Evolutionary conservation across 768 basidiomycete genomes (phyloP).

Genomic region (Zangia roseola): DNA sequence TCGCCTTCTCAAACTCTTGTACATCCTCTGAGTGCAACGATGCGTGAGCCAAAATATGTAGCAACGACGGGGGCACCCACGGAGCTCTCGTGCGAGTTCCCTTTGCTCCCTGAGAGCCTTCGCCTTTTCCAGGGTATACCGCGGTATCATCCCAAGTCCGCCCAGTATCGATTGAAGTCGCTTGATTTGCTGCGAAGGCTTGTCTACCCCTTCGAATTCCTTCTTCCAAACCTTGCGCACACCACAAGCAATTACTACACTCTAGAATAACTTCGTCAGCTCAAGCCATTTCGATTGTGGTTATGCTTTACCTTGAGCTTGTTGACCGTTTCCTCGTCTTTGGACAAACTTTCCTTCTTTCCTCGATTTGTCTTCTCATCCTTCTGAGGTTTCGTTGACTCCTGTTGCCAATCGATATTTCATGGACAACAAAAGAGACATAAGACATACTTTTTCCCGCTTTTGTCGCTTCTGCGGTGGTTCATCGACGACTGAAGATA

Average conservation of each 20-base stretch:
- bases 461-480: slow-evolving; percentile 47
- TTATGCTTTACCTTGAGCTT: slow-evolving; percentile 57
- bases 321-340: slow-evolving; percentile 75
- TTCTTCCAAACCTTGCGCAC: slow-evolving; percentile 76
- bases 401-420: slow-evolving; percentile 10
- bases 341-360: slow-evolving; percentile 36
- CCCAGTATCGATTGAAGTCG: slow-evolving; percentile 62
- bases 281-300: neutral
- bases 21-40: slow-evolving; percentile 61
- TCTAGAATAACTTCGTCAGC: slow-evolving; percentile 36
- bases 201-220: slow-evolving; percentile 60
- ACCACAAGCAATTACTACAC: slow-evolving; percentile 71
- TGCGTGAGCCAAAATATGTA: neutral
- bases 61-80: slow-evolving; percentile 40
- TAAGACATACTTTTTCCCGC: slow-evolving; percentile 35
- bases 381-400: slow-evolving; percentile 22
- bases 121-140: slow-evolving; percentile 78
- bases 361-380: slow-evolving; percentile 28
- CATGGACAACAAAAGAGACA: neutral
- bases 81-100: slow-evolving; percentile 75
- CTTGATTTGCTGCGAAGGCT: slow-evolving; percentile 59
- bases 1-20: slow-evolving; percentile 58
- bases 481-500: slow-evolving; percentile 61
- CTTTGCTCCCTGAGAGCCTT: slow-evolving; percentile 68
- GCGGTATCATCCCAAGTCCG: slow-evolving; percentile 79